phyloP scores from a whole-genome alignment of 2,329 filamentous ascomycete species.

The Aureobasidium leucospermi region DNA sequence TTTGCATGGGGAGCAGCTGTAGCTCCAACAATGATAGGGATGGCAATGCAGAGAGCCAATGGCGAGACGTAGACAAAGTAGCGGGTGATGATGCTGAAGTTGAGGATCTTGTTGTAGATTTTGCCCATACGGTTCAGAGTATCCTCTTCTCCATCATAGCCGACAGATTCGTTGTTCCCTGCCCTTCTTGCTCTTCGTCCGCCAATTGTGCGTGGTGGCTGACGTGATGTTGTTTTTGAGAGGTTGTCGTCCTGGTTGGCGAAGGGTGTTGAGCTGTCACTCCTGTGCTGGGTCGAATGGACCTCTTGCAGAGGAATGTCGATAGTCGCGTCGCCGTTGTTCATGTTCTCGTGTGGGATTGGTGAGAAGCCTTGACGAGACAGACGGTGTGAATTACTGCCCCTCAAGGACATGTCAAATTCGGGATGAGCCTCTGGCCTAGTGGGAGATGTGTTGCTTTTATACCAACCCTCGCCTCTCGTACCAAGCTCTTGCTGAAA shows the following conservation, averaged over 20 bases:
- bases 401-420: slow-evolving; percentile 9
- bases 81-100: slow-evolving; percentile 56
- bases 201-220: slow-evolving; percentile 33
- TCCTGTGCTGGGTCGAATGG: slow-evolving; percentile 33
- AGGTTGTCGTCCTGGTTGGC: slow-evolving; percentile 2
- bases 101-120: slow-evolving; percentile 53
- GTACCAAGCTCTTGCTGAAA: slow-evolving; percentile 3
- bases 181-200: slow-evolving; percentile 28
- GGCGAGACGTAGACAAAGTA: slow-evolving; percentile 58
- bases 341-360: slow-evolving; percentile 19
- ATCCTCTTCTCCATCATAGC: slow-evolving; percentile 44
- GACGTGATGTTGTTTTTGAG: slow-evolving; percentile 20
- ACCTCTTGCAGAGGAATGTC: slow-evolving; percentile 56
- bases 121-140: slow-evolving; percentile 52
- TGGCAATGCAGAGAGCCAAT: slow-evolving; percentile 49
- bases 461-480: neutral
- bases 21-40: slow-evolving; percentile 57
- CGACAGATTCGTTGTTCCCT: slow-evolving; percentile 27
- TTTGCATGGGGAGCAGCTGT: slow-evolving; percentile 40
- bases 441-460: neutral
- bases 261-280: slow-evolving; percentile 28
- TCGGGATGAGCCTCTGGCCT: neutral
- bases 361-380: slow-evolving; percentile 26
- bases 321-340: slow-evolving; percentile 46
- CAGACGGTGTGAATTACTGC: slow-evolving; percentile 15